Evolutionary conservation across 2,329 filamentous ascomycete genomes (phyloP), one percentile per base, ranked within the genome.

Genomic region (Colletotrichum gigasporum): DNA sequence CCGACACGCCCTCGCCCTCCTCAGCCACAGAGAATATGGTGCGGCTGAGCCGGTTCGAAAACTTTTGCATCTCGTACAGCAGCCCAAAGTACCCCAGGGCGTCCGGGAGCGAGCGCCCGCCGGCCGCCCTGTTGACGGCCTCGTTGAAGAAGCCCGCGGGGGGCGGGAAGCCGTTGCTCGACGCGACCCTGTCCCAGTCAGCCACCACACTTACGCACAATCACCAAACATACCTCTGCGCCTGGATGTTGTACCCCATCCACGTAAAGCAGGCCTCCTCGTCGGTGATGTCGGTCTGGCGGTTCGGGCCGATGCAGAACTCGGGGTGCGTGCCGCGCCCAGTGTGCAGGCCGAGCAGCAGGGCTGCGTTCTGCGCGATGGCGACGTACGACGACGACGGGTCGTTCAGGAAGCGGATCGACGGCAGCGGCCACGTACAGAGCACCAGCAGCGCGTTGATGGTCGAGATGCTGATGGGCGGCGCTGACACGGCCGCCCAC

Each of bases 251-350:
- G 65, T 82, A 83, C 1, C 82, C 83, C 2, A 83, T 76, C 85
- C 85, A 87, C 0, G 84, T 85, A 47, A 77, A 82, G 0, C 79
- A 77, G 2, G 84, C 84, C 61, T 86, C 84, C 59, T 86, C 82
- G 54, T 86, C 80, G 0, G 81, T 82, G 41, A 80, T 78, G 2
- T 75, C 76, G 22, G 79, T 76, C 55, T 80, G 78, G 18, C 79
- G 79, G 7, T 77, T 72, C 28, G 57, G 56, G 0, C 81, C 81
- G 11, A 82, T 76, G 39, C 77, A 76, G 56, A 83, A 84, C 65
- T 84, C 82, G 0, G 79, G 78, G 54, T 86, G 79, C 1, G 76
- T 77, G n/a, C 84, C 85, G 9, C 78, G 79, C 5, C 84, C 84
- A 0, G 82, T 85, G 62, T 87, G 84, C 20, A 86, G 73, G 1